Conservation (phyloP, 1,284 basidiomycete genomes). For the Meripilus lineatus region DNA sequence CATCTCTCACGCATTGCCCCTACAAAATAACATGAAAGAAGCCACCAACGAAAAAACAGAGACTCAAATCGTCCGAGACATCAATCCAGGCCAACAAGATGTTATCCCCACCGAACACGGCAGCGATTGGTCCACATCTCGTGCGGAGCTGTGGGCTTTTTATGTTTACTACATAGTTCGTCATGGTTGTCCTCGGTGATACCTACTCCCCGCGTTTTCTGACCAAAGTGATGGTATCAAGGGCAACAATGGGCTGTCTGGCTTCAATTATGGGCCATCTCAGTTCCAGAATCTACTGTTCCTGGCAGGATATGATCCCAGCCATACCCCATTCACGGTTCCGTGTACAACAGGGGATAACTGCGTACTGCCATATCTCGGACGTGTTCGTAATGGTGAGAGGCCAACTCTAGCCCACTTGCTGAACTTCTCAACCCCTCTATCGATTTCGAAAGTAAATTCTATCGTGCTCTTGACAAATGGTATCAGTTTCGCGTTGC, state of each 20-base stretch:
- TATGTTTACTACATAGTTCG: conserved; percentile 63
- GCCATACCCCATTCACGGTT: conserved; percentile 45
- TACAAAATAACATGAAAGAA: too few relatives aligned
- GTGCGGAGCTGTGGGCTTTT: conserved; percentile 62
- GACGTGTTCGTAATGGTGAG: conserved; percentile 56
- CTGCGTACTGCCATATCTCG: conserved; percentile 66
- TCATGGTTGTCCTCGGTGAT: conserved; percentile 5
- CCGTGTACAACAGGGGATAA: conserved; percentile 44
- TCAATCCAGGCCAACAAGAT: too few relatives aligned
- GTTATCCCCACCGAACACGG: neutral
- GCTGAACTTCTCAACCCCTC: neutral
- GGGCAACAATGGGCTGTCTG: conserved; percentile 69
- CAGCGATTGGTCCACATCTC: conserved; percentile 41
- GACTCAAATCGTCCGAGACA: too few relatives aligned
- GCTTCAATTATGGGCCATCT: conserved; percentile 73
- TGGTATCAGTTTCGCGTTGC: conserved; percentile 70
- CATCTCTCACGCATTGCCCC: too few relatives aligned
- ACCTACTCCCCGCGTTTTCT: neutral
- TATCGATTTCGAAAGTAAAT: conserved; percentile 64
- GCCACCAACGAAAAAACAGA: too few relatives aligned
- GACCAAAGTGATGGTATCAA: conserved; percentile 16
- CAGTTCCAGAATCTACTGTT: conserved; percentile 75
- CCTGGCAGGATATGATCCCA: conserved; percentile 66
- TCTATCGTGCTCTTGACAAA: conserved; percentile 76
- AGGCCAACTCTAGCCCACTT: conserved; percentile 9